Base-by-base conservation (phyloP, 768 basidiomycete species). In the Termitomyces sp. region DNA sequence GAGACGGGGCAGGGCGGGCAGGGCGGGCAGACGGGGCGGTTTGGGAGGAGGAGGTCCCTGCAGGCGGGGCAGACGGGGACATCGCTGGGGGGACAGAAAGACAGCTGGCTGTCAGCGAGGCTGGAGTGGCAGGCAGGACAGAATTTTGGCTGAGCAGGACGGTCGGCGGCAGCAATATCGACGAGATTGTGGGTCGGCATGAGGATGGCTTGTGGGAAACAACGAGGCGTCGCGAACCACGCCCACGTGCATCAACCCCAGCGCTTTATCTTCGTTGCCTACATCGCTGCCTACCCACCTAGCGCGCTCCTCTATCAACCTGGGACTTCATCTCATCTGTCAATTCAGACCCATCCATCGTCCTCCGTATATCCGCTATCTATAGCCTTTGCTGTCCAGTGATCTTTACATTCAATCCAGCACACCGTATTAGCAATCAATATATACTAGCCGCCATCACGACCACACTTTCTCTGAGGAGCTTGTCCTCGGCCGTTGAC, bases 111-210 rank as follows among this genome's bases (percentile, higher is more conserved):
- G 66, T 79, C 77, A 40, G 73, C 66, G 53, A 79, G 70, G 24
- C 73, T 72, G 44, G 70, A 72, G 44, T 77, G 75, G 61, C 81
- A 82, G 18, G 70, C 67, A 10, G 75, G 65, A 63, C 81, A 82
- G 58, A 79, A 63, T 69, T 80, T 79, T 50, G 66, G 65, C 66
- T 79, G 76, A 18, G 63, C 59, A 26, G 68, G 67, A 45, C 65
- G 70, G 13, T 72, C 69, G 48, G 62, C 38, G 18, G 18, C 69
- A 43, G 63, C 7, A 1, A 2, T 8, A 59, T 65, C 56, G 52
- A 66, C 55, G 58, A 69, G 54, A 61, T 68, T 72, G 66, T 80
- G 79, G 70, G 82, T 73, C 65, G 84, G 83, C 83, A 84, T 84
- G 59, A 42, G 13, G 9, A 1, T n/a, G 4, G n/a, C 40, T 20